Evolutionary conservation across 192 early-diverging fungal genomes (phyloP), one percentile per base, ranked within the genome.

Genomic region (Entophlyctis luteolus): DNA sequence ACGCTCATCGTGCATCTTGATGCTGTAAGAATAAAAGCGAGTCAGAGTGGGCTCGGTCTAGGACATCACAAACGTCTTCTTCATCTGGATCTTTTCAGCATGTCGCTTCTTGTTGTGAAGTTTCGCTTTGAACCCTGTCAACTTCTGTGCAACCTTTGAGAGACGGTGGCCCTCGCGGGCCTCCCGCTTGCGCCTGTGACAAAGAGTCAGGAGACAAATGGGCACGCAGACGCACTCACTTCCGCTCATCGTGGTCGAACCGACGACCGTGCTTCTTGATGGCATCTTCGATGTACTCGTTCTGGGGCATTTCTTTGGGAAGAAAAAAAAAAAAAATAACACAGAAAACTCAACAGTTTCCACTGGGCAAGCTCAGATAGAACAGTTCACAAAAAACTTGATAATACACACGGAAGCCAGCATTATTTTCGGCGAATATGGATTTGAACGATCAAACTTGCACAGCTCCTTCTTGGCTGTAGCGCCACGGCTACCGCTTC

Each of bases 81-180:
- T 96, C 95, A 97, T 96, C 81, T 99, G 91, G 68, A 99, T 95
- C 91, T 99, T 99, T 78, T 99, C 94, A 23, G 86, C 79, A 72
- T 94, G 95, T 33, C 95, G 86, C 84, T 96, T 96, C 88, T 95
- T 96, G 85, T 99, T 97, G 79, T 93, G 89, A 76, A 99, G 79
- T 86, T 99, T 99, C 62, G 96, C 96, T 84, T 93, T 93, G 70
- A 96, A 79, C 56, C 96, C 96, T 74, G 92, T 92, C 47, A 99
- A 88, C 88, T 96, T 97, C 72, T 97, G 90, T 29, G 96, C 95
- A 77, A 88, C 89, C 55, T 88, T 88, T n/a, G 95, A 87, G 59
- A 79, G 78, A 79, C 91, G 92, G 88, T 99, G 96, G 25, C 81
- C 91, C 76, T 88, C 79, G 80, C 96, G 88, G 67, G 96, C 96